Conservation (phyloP, 2,329 filamentous ascomycete species). For the Fonsecaea erecta region DNA sequence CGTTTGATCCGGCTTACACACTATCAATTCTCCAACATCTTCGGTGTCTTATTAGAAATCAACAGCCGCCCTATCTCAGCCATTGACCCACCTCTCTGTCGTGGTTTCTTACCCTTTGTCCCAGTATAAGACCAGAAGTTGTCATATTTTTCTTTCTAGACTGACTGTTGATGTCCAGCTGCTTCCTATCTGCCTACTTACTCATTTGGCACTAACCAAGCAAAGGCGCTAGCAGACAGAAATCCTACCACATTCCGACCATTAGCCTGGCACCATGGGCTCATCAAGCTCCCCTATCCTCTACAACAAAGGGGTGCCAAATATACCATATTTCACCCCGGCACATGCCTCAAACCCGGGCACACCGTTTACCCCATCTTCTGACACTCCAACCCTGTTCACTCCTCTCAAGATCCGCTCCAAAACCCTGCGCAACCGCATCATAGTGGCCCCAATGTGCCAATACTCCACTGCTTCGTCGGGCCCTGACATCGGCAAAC, state of each 20-base stretch:
- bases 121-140: background rate
- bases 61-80: background rate
- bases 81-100: background rate
- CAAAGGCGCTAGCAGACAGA: background rate
- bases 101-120: background rate
- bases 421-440: slow-evolving; percentile 61
- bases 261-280: slow-evolving; percentile 14
- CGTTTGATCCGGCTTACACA: background rate
- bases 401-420: slow-evolving; percentile 59
- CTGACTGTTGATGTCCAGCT: background rate
- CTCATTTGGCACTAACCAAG: background rate
- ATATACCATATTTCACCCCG: slow-evolving; percentile 37
- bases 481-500: slow-evolving; percentile 46
- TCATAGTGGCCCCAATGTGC: slow-evolving; percentile 64
- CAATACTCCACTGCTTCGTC: slow-evolving; percentile 47
- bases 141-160: background rate
- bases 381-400: slow-evolving; percentile 36
- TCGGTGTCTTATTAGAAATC: slow-evolving; percentile 24
- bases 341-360: slow-evolving; percentile 31
- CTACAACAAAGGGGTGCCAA: slow-evolving; percentile 30
- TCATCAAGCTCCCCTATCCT: slow-evolving; percentile 9
- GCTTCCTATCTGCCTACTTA: background rate
- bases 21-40: slow-evolving; percentile 17
- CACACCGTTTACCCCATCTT: slow-evolving; percentile 21
- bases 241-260: background rate